Evolutionary conservation across 2,329 filamentous ascomycete species (phyloP).

Genomic region (Aspergillus sojae): DNA sequence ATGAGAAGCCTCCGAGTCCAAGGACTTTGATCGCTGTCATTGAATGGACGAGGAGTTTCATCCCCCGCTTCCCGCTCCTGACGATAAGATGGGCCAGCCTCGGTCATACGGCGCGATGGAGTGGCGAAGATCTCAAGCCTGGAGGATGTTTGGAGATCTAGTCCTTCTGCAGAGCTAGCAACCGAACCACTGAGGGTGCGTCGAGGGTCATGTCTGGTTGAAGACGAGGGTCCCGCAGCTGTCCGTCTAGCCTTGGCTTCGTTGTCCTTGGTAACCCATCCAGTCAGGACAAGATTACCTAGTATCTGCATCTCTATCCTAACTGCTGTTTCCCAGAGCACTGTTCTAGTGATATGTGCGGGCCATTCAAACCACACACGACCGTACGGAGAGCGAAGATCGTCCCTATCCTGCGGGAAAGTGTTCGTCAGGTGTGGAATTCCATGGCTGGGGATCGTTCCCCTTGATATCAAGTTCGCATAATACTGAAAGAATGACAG

Average conservation of each 20-base stretch:
- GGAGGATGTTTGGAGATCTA: not conserved
- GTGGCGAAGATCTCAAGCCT: not conserved
- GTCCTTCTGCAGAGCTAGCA: not conserved
- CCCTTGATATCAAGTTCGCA: slow-evolving; percentile 28
- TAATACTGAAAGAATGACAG: slow-evolving; percentile 24
- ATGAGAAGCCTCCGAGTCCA: slow-evolving; percentile 18
- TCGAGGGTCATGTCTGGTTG: not conserved
- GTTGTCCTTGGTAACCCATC: slow-evolving; percentile 20
- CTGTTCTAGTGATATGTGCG: slow-evolving; percentile 15
- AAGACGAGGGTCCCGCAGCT: not conserved
- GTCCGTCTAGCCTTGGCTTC: slow-evolving; percentile 2
- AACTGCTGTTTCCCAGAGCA: slow-evolving; percentile 26
- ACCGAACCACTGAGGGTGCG: too few species aligned
- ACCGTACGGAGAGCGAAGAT: slow-evolving; percentile 31
- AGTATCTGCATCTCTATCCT: slow-evolving; percentile 27
- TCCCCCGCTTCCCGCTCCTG: not conserved
- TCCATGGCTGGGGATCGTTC: slow-evolving; percentile 7
- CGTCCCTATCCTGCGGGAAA: slow-evolving; percentile 19
- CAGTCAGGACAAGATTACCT: slow-evolving; percentile 23
- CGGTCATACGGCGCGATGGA: not conserved
- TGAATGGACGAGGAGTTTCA: not conserved
- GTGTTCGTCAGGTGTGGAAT: slow-evolving; percentile 21
- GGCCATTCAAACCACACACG: slow-evolving; percentile 34
- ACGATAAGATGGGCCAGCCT: not conserved
- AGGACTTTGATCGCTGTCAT: slow-evolving; percentile 7